Evolutionary conservation across 1,139 yeast species (phyloP), one percentile per base, ranked within the genome.

Genomic region (Lodderomyces metapsilosis): DNA sequence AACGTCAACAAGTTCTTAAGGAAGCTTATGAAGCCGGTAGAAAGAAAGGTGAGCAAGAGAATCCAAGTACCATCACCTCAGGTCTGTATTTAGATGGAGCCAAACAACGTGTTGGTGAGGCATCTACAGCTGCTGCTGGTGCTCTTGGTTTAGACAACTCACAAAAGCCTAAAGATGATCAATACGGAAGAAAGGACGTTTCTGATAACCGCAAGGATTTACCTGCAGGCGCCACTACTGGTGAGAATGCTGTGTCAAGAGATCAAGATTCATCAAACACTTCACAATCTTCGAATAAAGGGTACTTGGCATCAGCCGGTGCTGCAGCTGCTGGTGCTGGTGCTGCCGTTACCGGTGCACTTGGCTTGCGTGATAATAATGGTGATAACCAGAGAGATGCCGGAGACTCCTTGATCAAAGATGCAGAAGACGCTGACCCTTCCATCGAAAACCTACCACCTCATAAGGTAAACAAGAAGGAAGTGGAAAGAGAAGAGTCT

Each of bases 371-470:
- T 30, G 31, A 12, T n/a, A n/a, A 24, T 12, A 8, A 15, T 17
- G 16, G 23, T 20, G 22, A 20, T 20, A 31, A 34, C 27, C 24
- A 33, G 9, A 16, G 15, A 39, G 37, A 24, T 25, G 42, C 36
- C 13, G 42, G 40, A 5, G 57, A 56, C 16, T 54, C 61, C 3
- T 52, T 62, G 43, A 52, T 60, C 34, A 51, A 45, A 25, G 53
- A 54, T 8, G 64, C 64, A 6, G 62, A 48, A 28, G 50, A 50
- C 12, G 43, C 46, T 12, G 52, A 44, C 41, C 57, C 55, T 5
- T 58, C 54, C 24, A 64, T 61, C 34, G 50, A 48, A 4, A 39
- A 51, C 15, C 52, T 54, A 12, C 58, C 62, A 15, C 47, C 53
- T 12, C 62, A 59, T 41, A 45, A 43, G 15, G 45, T 23, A 5